Conservation (phyloP, 352 stramenopile genomes). For the Phytopythium chamaehyphon region DNA sequence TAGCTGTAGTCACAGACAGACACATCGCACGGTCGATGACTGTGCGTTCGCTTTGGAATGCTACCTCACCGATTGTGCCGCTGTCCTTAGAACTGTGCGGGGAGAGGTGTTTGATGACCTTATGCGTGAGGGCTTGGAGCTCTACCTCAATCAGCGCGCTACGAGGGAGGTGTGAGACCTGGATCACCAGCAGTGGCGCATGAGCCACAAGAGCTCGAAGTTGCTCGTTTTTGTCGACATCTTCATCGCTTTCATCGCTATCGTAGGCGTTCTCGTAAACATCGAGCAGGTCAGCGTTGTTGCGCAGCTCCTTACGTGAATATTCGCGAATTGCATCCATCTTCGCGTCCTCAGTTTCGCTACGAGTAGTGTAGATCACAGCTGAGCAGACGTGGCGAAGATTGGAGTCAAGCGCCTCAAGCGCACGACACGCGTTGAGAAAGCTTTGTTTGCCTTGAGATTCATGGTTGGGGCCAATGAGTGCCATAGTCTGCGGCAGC, state of each 20-base stretch:
- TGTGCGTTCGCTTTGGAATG: conserved; percentile 29
- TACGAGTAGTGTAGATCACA: conserved; percentile 54
- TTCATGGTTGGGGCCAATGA: conserved; percentile 49
- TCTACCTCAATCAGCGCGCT: conserved; percentile 74
- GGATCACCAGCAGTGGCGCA: conserved; percentile 54
- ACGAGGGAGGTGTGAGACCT: conserved; percentile 66
- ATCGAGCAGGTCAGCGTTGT: conserved; percentile 53
- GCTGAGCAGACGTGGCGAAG: conserved; percentile 64
- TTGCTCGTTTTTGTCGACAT: conserved; percentile 55
- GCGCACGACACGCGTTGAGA: conserved; percentile 55
- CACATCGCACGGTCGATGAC: conserved; percentile 47
- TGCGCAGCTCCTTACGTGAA: conserved; percentile 19
- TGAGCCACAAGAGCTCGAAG: conserved; percentile 38
- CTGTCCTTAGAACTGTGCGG: conserved; percentile 15
- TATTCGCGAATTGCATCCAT: conserved; percentile 7
- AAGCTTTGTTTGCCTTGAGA: conserved; percentile 53
- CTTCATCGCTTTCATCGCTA: conserved; percentile 74
- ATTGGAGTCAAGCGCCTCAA: conserved; percentile 79
- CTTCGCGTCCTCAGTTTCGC: conserved; percentile 2
- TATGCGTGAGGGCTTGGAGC: conserved; percentile 68
- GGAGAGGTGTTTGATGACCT: conserved; percentile 46
- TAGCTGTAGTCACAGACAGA: conserved; percentile 40
- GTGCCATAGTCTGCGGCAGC: conserved; percentile 91
- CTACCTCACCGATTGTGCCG: conserved; percentile 6
- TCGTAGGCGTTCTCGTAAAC: conserved; percentile 50